A percentile compares a stretch with the other conserved stretches of the same genome.
These are phyloP conservation scores for Acacia crassicarpa DNA, from an alignment of 306 rosid genomes.

Conservation along the genomic window DNA sequence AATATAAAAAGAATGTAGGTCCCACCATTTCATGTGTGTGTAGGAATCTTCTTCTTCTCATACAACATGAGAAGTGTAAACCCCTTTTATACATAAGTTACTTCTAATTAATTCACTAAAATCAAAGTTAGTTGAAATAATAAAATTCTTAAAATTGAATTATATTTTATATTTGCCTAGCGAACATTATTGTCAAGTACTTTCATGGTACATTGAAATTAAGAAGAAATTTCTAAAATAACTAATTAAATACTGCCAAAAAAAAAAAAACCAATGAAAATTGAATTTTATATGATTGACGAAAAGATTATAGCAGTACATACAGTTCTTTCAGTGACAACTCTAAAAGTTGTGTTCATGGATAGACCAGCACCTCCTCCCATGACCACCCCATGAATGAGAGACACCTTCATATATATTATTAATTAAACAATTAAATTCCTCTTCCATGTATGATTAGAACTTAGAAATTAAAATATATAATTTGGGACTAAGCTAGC, in stretches of 20 bases:
- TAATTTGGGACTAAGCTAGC: not conserved
- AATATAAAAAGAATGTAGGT: no score
- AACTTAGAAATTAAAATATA: not conserved
- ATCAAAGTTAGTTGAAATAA: not conserved
- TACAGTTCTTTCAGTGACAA: constrained; percentile 38
- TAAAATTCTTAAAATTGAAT: not conserved
- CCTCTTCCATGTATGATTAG: not conserved
- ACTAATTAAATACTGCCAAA: not conserved
- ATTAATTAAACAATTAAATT: not conserved
- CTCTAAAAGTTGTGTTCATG: constrained; percentile 24
- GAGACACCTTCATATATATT: constrained; percentile 12
- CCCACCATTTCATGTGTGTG: no score
- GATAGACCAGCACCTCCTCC: constrained; percentile 37
- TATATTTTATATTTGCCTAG: not conserved
- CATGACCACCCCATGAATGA: constrained; percentile 31
- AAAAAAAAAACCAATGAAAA: not conserved
- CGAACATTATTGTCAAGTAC: not conserved
- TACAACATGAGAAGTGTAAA: no score
- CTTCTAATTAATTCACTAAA: no score
- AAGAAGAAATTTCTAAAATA: no score
- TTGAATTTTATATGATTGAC: not conserved
- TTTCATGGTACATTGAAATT: not conserved
- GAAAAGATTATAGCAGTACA: not conserved
- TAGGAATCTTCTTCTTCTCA: no score
- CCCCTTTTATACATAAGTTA: no score